Conservation (phyloP, 1,284 basidiomycete genomes). For the Afroboletus lepidellus region DNA sequence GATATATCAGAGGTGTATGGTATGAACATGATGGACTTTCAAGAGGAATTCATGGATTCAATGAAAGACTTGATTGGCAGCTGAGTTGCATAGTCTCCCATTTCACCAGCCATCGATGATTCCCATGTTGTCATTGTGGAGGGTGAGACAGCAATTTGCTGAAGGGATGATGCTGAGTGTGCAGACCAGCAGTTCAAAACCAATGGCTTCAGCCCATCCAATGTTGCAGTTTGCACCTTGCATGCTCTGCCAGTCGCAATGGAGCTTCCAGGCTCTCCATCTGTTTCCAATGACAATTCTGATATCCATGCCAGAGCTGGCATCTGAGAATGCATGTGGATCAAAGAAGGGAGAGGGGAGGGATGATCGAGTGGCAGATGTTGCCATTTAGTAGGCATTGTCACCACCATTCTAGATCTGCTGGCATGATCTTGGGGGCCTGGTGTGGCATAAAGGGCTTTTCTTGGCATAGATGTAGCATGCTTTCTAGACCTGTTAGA, state of each 20-base stretch:
- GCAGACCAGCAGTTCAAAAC: constrained; percentile 30
- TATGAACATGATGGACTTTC: too few species aligned
- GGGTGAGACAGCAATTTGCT: too few species aligned
- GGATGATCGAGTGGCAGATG: not conserved
- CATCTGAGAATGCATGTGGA: constrained; percentile 1
- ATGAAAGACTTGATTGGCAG: too few species aligned
- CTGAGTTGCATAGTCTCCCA: too few species aligned
- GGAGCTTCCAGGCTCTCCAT: constrained; percentile 14
- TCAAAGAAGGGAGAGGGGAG: too few species aligned
- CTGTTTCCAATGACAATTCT: not conserved
- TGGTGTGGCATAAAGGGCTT: constrained; percentile 8
- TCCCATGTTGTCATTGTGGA: too few species aligned
- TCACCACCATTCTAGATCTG: too few species aligned
- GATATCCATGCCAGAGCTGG: constrained; percentile 15
- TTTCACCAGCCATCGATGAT: too few species aligned
- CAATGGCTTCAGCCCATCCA: constrained; percentile 14
- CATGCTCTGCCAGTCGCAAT: not conserved
- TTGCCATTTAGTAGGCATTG: not conserved
- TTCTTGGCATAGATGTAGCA: not conserved
- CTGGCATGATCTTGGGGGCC: not conserved
- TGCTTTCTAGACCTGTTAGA: constrained; percentile 3
- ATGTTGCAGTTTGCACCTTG: constrained; percentile 10
- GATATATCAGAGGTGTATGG: too few species aligned
- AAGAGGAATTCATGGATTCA: too few species aligned
- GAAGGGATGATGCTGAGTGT: not conserved